Evolutionary conservation across 108 stramenopile species (phyloP).

Genomic region (Conticribra weissflogii): DNA sequence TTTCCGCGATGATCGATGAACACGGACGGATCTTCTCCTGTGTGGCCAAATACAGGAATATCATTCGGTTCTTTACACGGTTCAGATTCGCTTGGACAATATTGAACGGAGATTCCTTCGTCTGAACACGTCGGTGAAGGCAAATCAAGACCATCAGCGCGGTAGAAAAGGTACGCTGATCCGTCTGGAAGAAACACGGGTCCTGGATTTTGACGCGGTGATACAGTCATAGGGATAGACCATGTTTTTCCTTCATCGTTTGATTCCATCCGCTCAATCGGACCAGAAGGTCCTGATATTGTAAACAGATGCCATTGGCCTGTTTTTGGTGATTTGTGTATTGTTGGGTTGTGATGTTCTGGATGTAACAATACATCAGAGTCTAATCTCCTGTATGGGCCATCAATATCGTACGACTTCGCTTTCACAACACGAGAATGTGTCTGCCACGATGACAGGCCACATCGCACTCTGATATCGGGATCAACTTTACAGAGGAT

Average conservation of each 20-base stretch:
- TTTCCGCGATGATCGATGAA: constrained; percentile 45
- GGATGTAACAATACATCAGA: constrained; percentile 18
- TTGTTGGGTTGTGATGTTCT: constrained; percentile 46
- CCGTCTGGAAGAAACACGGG: constrained; percentile 29
- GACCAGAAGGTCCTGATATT: constrained; percentile 28
- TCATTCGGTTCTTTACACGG: constrained; percentile 16
- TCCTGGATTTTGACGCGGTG: constrained; percentile 43
- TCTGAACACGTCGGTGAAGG: constrained; percentile 34
- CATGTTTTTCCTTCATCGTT: constrained; percentile 35
- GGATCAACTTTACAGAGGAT: constrained; percentile 29
- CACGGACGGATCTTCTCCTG: constrained; percentile 45
- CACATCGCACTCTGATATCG: constrained; percentile 23
- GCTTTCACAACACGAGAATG: constrained; percentile 35
- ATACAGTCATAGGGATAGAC: constrained; percentile 24
- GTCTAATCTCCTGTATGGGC: constrained; percentile 24
- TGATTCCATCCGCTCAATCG: constrained; percentile 36
- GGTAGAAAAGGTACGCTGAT: constrained; percentile 35
- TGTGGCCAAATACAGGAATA: constrained; percentile 30
- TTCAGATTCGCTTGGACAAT: constrained; percentile 20
- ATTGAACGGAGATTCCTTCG: constrained; percentile 30
- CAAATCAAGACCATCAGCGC: constrained; percentile 35
- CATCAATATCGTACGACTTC: constrained; percentile 19
- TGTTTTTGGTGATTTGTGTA: constrained; percentile 32
- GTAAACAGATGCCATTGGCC: constrained; percentile 41
- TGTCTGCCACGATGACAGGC: constrained; percentile 28